Percentiles rank a stretch among this genome's conserved stretches.
Conservation (phyloP, 176 grass and related monocot genomes). For the Thalia dealbata region DNA sequence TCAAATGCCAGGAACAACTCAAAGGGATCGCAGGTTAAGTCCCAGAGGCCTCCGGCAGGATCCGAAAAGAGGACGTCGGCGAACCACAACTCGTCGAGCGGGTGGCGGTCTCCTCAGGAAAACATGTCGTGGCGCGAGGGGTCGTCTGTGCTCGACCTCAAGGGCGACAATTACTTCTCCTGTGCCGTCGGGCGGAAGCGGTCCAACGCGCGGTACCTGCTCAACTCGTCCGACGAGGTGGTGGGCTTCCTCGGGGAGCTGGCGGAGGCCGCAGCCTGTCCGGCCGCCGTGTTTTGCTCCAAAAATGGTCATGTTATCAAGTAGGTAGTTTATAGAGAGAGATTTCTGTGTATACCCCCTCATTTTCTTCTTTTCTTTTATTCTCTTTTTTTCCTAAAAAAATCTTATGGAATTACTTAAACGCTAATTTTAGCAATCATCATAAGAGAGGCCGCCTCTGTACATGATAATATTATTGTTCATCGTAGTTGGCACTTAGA, state of each 20-base stretch:
- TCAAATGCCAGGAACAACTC: constrained; percentile 57
- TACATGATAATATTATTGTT: too few species aligned
- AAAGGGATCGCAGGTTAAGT: constrained; percentile 40
- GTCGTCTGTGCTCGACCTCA: constrained; percentile 88
- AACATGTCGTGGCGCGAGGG: constrained; percentile 71
- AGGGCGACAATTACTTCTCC: constrained; percentile 96
- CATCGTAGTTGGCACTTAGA: too few species aligned
- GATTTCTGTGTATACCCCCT: neutral
- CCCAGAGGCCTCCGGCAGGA: constrained; percentile 33
- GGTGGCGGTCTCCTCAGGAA: constrained; percentile 35
- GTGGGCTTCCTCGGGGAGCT: constrained; percentile 72
- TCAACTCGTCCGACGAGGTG: constrained; percentile 78
- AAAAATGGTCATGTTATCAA: neutral
- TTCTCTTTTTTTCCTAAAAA: too few species aligned
- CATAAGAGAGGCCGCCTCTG: too few species aligned
- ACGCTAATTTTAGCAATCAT: too few species aligned
- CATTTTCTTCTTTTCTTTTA: too few species aligned
- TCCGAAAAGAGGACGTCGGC: constrained; percentile 39
- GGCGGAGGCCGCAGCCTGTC: constrained; percentile 25
- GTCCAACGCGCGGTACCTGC: constrained; percentile 72
- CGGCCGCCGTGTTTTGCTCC: neutral
- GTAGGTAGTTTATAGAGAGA: neutral
- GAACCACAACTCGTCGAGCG: constrained; percentile 22
- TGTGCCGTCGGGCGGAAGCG: constrained; percentile 85
- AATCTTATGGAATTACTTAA: too few species aligned